Base-by-base conservation (phyloP, 116 monocot genomes). In the Posidonia oceanica region DNA sequence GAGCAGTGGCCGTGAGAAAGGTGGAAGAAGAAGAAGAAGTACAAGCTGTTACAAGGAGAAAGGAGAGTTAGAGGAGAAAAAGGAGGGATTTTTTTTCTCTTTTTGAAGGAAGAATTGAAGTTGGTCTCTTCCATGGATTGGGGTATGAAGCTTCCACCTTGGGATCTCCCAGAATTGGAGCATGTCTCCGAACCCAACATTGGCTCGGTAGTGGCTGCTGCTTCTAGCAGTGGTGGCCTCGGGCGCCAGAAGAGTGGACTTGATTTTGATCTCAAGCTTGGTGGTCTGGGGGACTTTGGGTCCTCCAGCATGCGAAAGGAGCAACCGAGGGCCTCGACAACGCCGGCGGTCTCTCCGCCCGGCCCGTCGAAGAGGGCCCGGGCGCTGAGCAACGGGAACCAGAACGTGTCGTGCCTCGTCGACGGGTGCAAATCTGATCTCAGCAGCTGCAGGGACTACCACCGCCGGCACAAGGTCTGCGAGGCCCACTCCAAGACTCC, bases 401-500 rank as follows among this genome's bases (percentile, higher is more conserved):
- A 94, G 66, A 78, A 74, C 21, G 90, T 65, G 4, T 73, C 71
- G 4, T 94, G 94, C 69, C 65, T 79, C 11, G 94, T 94, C 8
- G 88, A 90, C 17, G 94, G 88, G 16, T 94, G 94, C 71, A 80
- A 68, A 38, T 78, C 86, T 4, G 94, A 94, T 70, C 84, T 94
- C 16, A 90, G 94, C 76, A 75, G 70, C 61, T 87, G 90, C 72
- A 76, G 88, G 63, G 94, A 94, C 42, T 94, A 94, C 59, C 91
- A 94, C 61, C 51, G 90, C 54, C 60, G 94, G 74, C 94, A 94
- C 64, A 94, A 94, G 76, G 94, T 94, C 52, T 94, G 94, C 69
- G 94, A 91, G 64, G 77, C 54, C 21, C 94, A 94, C 62, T 88
- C 94, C n/a, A 94, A 94, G 82, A 88, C 94, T 21, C 86, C 86